Conservation (phyloP, 169 alveolate species). For the Perkinsus olseni region DNA sequence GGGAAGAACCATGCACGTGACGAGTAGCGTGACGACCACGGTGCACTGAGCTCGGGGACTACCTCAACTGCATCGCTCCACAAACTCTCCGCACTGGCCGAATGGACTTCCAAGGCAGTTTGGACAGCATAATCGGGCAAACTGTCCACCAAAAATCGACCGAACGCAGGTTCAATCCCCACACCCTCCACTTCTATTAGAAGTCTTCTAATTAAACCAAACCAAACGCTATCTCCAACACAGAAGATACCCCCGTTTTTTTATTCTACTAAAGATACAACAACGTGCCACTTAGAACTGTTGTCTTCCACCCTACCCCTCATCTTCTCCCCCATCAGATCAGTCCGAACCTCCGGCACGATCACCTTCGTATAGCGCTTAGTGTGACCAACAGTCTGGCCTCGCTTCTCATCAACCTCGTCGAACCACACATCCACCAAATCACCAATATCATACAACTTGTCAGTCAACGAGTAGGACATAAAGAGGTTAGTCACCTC, state of each 20-base stretch:
- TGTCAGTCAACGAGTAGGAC: slow-evolving; percentile 69
- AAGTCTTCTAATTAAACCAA: not conserved
- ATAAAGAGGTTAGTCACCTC: slow-evolving; percentile 76
- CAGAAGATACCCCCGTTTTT: not conserved
- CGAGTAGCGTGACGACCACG: not conserved
- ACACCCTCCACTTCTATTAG: not conserved
- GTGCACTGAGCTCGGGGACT: not conserved
- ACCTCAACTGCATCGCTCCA: not conserved
- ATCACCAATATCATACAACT: slow-evolving; percentile 52
- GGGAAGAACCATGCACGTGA: no score
- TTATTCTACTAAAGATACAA: not conserved
- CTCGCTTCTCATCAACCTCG: slow-evolving; percentile 66
- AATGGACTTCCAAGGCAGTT: not conserved
- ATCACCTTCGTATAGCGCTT: slow-evolving; percentile 71
- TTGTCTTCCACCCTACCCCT: not conserved
- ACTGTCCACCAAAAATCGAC: not conserved
- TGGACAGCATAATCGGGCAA: not conserved
- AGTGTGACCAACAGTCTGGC: slow-evolving; percentile 82
- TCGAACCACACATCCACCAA: slow-evolving; percentile 66
- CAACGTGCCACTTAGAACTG: not conserved
- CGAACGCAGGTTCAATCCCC: not conserved
- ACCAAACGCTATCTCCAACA: not conserved
- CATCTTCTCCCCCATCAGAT: not conserved
- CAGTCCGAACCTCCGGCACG: not conserved
- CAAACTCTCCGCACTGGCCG: not conserved